These are phyloP conservation scores for Rosa lucieae DNA, from an alignment of 306 rosid genomes.

Conservation along the genomic window DNA sequence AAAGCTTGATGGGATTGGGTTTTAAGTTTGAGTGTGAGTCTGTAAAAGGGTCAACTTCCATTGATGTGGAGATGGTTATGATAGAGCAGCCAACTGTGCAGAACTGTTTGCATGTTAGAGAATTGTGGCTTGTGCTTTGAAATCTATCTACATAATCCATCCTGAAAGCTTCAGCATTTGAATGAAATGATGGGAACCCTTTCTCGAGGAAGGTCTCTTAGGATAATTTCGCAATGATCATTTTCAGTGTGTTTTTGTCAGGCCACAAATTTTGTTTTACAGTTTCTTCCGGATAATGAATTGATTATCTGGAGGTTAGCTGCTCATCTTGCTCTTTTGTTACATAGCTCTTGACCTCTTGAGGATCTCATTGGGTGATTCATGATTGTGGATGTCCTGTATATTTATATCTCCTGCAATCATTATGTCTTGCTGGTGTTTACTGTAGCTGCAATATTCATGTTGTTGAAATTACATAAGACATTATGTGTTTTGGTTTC, in stretches of 20 bases:
- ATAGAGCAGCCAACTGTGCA: not conserved
- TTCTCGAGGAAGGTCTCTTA: not conserved
- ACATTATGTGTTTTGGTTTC: not conserved
- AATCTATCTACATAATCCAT: not conserved
- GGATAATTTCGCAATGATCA: not conserved
- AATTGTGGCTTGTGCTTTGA: not conserved
- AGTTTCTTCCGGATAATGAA: not conserved
- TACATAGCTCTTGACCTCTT: not conserved
- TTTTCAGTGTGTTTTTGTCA: not conserved
- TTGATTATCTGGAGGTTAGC: not conserved
- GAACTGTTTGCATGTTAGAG: slow-evolving; percentile 8
- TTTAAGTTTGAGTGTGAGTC: not conserved
- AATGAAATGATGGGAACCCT: slow-evolving; percentile 5
- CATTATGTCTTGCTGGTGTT: slow-evolving; percentile 7
- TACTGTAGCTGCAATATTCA: not conserved
- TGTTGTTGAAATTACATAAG: not conserved
- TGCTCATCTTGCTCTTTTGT: not conserved
- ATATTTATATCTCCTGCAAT: slow-evolving; percentile 11
- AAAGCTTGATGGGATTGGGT: not conserved
- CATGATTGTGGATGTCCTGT: slow-evolving; percentile 18
- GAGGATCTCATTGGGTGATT: not conserved
- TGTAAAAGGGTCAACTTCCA: not conserved
- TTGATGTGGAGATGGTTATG: not conserved
- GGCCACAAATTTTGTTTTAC: not conserved
- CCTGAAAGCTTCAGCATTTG: not conserved